Percentiles rank a stretch among this genome's conserved stretches.
phyloP scores from a whole-genome alignment of 345 rosid species.

The Sisymbrium irio region DNA sequence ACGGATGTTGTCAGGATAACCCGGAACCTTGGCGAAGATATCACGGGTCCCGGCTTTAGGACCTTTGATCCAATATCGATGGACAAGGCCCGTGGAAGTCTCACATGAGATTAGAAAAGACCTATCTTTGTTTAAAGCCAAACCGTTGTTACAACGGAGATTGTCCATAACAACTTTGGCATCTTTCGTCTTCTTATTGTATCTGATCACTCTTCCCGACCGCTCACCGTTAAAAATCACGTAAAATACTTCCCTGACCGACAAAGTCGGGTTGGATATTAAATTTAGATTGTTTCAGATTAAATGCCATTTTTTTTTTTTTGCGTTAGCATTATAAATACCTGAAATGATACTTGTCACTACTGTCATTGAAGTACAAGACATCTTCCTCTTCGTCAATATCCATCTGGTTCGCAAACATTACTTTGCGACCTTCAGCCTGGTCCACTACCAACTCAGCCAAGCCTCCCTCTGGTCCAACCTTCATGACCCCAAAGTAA shows the following conservation, averaged over 20 bases:
- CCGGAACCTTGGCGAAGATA: slow-evolving; percentile 18
- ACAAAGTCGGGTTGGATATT: neutral
- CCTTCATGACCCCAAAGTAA: slow-evolving; percentile 57
- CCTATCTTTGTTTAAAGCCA: slow-evolving; percentile 59
- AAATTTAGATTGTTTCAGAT: neutral
- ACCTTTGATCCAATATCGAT: slow-evolving; percentile 44
- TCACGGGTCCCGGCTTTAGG: slow-evolving; percentile 35
- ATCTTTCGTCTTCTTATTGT: slow-evolving; percentile 21
- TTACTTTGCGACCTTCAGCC: slow-evolving; percentile 51
- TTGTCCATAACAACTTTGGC: slow-evolving; percentile 19
- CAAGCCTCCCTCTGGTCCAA: slow-evolving; percentile 63
- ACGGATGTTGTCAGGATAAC: slow-evolving; percentile 25
- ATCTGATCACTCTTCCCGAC: slow-evolving; percentile 26
- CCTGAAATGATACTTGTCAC: slow-evolving; percentile 61
- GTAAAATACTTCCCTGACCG: neutral
- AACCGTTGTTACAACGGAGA: slow-evolving; percentile 60
- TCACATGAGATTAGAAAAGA: slow-evolving; percentile 51
- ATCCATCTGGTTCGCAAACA: slow-evolving; percentile 62
- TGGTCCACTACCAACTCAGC: slow-evolving; percentile 45
- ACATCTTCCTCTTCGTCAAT: slow-evolving; percentile 54
- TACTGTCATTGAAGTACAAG: slow-evolving; percentile 70
- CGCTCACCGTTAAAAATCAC: neutral
- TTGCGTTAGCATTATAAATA: neutral
- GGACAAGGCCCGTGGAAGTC: slow-evolving; percentile 33
- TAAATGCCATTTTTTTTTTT: neutral